These are phyloP conservation scores for Paspalum notatum DNA, from an alignment of 176 grass and related monocot genomes.

Conservation along the genomic window DNA sequence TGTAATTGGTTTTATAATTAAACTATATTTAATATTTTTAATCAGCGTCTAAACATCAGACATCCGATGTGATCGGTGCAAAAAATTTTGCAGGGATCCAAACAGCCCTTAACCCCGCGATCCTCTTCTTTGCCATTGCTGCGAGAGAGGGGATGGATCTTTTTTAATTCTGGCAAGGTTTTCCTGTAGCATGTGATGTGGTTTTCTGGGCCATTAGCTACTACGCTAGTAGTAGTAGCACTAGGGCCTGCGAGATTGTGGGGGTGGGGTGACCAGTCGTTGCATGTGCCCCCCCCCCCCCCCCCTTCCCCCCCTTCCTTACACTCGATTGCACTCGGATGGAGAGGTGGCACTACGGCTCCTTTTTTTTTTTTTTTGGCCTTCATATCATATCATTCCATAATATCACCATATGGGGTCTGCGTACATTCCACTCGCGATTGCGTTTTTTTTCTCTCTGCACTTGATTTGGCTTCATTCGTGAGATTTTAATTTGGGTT, in stretches of 20 bases:
- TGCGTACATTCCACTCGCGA: neutral
- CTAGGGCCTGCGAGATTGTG: neutral
- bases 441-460: slow-evolving; percentile 20
- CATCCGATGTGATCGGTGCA: too few species aligned
- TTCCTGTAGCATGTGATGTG: slow-evolving; percentile 7
- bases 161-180: slow-evolving; percentile 1
- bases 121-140: slow-evolving; percentile 31
- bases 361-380: neutral
- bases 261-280: slow-evolving; percentile 34
- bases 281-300: slow-evolving; percentile 36
- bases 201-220: slow-evolving; percentile 25
- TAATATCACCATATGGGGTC: neutral
- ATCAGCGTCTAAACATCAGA: too few species aligned
- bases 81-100: too few species aligned
- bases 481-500: neutral
- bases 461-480: slow-evolving; percentile 29
- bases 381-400: neutral
- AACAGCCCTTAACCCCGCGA: too few species aligned
- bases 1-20: too few species aligned
- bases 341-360: neutral
- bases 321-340: slow-evolving; percentile 48
- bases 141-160: neutral
- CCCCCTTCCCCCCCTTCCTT: slow-evolving; percentile 27
- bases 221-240: neutral
- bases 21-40: too few species aligned